Conservation (phyloP, 805 yeast species). For the Zygosaccharomyces pseudorouxii region DNA sequence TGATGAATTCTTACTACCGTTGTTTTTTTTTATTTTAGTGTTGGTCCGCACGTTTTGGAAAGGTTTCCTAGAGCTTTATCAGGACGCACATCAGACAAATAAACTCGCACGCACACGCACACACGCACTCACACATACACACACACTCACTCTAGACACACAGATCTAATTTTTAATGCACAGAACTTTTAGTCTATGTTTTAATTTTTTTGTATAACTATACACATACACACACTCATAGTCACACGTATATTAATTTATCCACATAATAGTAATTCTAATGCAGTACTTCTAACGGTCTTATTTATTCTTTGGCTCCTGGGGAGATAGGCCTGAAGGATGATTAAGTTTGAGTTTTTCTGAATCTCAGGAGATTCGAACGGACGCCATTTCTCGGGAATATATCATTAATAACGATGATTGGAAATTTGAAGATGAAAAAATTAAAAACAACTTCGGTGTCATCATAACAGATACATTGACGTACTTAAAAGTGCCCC, state of each 20-base stretch:
- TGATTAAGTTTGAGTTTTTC: no score
- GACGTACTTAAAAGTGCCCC: neutral
- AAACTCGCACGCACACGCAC: slow-evolving; percentile 9
- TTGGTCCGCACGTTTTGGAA: slow-evolving; percentile 10
- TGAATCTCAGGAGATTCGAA: no score
- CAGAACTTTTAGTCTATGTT: slow-evolving; percentile 12
- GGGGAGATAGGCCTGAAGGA: no score
- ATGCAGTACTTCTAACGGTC: neutral
- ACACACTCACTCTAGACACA: slow-evolving; percentile 12
- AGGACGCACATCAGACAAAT: neutral
- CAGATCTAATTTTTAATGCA: slow-evolving; percentile 15
- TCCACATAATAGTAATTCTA: slow-evolving; percentile 5
- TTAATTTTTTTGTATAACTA: slow-evolving; percentile 15
- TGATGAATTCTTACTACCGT: neutral
- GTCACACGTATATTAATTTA: slow-evolving; percentile 14
- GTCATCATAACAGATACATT: neutral
- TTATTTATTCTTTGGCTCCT: no score
- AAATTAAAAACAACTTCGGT: neutral
- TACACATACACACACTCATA: slow-evolving; percentile 17
- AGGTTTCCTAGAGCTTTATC: slow-evolving; percentile 1
- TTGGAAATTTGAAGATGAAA: neutral
- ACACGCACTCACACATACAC: slow-evolving; percentile 6
- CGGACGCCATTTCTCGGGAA: no score
- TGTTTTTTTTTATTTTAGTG: neutral
- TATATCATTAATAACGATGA: neutral